Base-by-base conservation (phyloP, 768 basidiomycete species). In the Cyclocybe cylindracea region DNA sequence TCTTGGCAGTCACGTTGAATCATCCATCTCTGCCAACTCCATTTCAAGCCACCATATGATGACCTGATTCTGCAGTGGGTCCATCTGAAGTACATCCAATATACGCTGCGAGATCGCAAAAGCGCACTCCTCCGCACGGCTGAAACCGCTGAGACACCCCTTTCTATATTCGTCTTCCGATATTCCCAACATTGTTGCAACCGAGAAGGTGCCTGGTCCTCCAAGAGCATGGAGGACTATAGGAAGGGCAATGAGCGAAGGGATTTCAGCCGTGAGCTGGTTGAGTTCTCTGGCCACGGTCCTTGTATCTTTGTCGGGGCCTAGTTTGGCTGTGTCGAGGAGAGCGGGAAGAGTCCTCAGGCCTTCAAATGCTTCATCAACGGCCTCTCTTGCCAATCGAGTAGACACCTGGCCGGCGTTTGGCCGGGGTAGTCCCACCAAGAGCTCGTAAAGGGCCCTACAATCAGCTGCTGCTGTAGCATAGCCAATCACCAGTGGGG, bases 41-140 rank as follows among this genome's bases (percentile, higher is more conserved):
- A 72, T 67, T 49, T 79, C 77, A 40, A 85, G 60, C 83, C 83
- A 85, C 34, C 70, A 67, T n/a, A 69, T 62, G 5, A 82, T 67
- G 24, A 74, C 54, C 9, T 63, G 59, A 56, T 76, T 72, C 2
- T 50, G 50, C 32, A 64, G 58, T 5, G 65, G 63, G 40, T 65
- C 64, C 18, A 53, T 56, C 16, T 67, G 70, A 34, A 90, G 67
- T 18, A 73, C 71, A 32, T 85, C 77, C 33, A 84, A 67, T 37
- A 89, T 72, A 18, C 78, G 78, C 61, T 78, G 76, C 3, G 78
- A 84, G 43, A 90, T 80, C 4, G 78, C 69, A 16, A 68, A 69
- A 39, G 83, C 83, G 57, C 83, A 88, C 59, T 90, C 87, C 56
- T 91, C 89, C 36, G 89, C 90, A 48, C 87, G 75, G 10, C 85